A percentile compares a stretch with the other conserved stretches of the same genome.
Evolutionary conservation across 805 yeast genomes (phyloP).

Genomic region (Pichia cephalocereana): DNA sequence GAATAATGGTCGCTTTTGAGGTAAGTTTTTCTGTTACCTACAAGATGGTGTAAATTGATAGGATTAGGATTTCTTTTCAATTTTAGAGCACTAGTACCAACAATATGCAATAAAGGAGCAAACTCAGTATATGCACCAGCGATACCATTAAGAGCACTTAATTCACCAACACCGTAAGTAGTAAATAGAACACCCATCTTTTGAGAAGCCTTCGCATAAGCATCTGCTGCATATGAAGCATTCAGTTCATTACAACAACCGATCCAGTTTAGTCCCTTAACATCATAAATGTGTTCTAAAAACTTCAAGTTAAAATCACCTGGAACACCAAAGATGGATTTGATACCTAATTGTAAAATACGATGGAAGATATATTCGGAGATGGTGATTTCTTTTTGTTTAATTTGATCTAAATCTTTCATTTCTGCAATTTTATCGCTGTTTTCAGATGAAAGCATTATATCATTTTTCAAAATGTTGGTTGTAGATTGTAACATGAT

Average conservation of each 20-base stretch:
- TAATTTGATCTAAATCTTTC: background rate
- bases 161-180: slow-evolving; percentile 88
- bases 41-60: slow-evolving; percentile 45
- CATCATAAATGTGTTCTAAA: slow-evolving; percentile 65
- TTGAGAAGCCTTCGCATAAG: slow-evolving; percentile 75
- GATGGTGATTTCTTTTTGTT: slow-evolving; percentile 10
- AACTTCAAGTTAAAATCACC: slow-evolving; percentile 72
- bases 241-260: slow-evolving; percentile 87
- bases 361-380: slow-evolving; percentile 40
- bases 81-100: slow-evolving; percentile 41
- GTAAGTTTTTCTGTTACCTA: slow-evolving; percentile 41
- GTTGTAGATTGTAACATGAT: background rate
- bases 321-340: slow-evolving; percentile 70
- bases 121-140: slow-evolving; percentile 89
- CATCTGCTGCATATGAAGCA: slow-evolving; percentile 85
- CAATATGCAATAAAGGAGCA: slow-evolving; percentile 76
- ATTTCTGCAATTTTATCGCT: background rate
- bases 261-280: slow-evolving; percentile 73
- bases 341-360: slow-evolving; percentile 39
- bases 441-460: background rate
- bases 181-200: slow-evolving; percentile 59
- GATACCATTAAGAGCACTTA: slow-evolving; percentile 74
- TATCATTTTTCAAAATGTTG: background rate
- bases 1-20: slow-evolving; percentile 55
- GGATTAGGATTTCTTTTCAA: slow-evolving; percentile 10